Base-by-base conservation (phyloP, 2,329 filamentous ascomycete genomes). In the Colletotrichum sp. region DNA sequence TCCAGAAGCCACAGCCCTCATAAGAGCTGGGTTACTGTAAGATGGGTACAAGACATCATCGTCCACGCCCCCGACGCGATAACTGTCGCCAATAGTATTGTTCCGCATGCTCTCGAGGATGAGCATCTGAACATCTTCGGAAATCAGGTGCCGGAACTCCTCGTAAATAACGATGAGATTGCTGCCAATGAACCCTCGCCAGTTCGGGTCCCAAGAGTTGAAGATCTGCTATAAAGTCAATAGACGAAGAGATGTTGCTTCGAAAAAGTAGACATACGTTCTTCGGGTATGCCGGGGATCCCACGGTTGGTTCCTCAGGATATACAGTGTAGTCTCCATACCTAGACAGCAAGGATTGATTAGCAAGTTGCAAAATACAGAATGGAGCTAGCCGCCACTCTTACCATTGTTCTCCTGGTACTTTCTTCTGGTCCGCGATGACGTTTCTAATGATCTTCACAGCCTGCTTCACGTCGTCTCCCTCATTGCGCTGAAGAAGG, bases 101-200 rank as follows among this genome's bases (percentile, higher is more conserved):
- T 92, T 90, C 78, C 87, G 84, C 8, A 93, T 81, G 22, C 88
- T 90, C 52, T 89, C 85, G 0, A 92, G 80, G 69, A 93, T 89
- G 15, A 89, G 83, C 0, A 79, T 68, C 60, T 85, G 82, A 0
- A 84, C 84, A 2, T 79, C 64, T 57, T 79, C 70, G 52, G 80
- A 83, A 3, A 89, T 77, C 2, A 92, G 83, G 69, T 88, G 80
- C 0, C 85, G 80, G 69, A 90, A 93, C 76, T 93, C 91, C 79
- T 93, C 91, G 22, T 92, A 84, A 30, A 88, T 88, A 26, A 92
- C 83, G n/a, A 93, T 88, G 15, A 93, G 86, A 0, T 89, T 87
- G 0, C 90, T 92, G 9, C 90, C 90, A 34, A 93, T 86, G 72
- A 93, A 93, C 1, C 91, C 91, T 68, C 92, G 85, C 91, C 91